Conservation (phyloP, 1,139 yeast genomes). For the Saccharomyces hybrid region DNA sequence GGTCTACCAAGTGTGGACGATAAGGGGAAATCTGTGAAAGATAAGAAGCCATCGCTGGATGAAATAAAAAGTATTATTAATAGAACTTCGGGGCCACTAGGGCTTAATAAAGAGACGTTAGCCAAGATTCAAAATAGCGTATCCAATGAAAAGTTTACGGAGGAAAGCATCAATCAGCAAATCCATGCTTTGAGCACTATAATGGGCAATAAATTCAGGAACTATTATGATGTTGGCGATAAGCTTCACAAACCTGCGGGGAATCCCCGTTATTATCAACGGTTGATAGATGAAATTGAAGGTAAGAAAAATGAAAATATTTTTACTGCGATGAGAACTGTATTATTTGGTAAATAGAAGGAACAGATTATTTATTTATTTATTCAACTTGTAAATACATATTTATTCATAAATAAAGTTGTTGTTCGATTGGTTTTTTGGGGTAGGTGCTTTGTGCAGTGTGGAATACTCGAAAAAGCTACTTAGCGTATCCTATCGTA, state of each 20-base stretch:
- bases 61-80: conserved; percentile 32
- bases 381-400: conserved; percentile 3
- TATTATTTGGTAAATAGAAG: conserved; percentile 55
- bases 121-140: conserved; percentile 36
- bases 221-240: conserved; percentile 56
- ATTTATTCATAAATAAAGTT: neutral
- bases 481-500: conserved; percentile 2
- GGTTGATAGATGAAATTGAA: conserved; percentile 61
- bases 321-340: conserved; percentile 58
- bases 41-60: conserved; percentile 30
- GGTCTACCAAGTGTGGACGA: conserved; percentile 29
- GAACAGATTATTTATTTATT: too few relatives aligned
- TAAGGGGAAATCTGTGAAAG: conserved; percentile 21
- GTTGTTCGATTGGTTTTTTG: too few relatives aligned
- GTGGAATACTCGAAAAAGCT: neutral
- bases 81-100: conserved; percentile 31
- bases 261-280: conserved; percentile 67
- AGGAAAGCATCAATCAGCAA: conserved; percentile 52
- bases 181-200: conserved; percentile 51
- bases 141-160: conserved; percentile 29
- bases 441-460: too few relatives aligned
- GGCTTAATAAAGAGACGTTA: conserved; percentile 27
- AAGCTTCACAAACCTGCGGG: conserved; percentile 72
- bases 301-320: conserved; percentile 70
- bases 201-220: conserved; percentile 54